Conservation (phyloP, 441 rosid genomes). For the Croton laevigatus region DNA sequence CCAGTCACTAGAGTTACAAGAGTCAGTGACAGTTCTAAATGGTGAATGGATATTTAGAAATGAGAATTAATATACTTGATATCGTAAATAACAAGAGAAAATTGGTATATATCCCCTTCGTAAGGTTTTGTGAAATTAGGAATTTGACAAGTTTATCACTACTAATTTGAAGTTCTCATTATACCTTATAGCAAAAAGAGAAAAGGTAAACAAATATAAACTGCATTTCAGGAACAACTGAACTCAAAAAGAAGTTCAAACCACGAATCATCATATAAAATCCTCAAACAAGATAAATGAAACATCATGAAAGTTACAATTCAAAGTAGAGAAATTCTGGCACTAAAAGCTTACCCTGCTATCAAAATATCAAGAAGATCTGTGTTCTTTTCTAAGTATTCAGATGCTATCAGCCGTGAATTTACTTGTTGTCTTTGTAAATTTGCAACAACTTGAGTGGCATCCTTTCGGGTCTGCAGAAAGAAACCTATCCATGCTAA, state of each 20-base stretch:
- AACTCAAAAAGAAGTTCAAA: neutral
- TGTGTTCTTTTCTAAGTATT: conserved; percentile 69
- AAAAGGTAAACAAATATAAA: neutral
- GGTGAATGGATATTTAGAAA: neutral
- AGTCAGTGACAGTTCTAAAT: too few species aligned
- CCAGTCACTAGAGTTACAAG: too few species aligned
- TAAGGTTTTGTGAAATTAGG: neutral
- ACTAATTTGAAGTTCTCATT: neutral
- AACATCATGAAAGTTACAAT: conserved; percentile 4
- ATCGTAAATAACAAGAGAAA: neutral
- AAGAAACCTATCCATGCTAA: conserved; percentile 16
- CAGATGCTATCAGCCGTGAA: conserved; percentile 83
- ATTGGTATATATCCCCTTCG: neutral
- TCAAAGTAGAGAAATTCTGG: conserved; percentile 9
- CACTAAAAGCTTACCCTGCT: conserved; percentile 55
- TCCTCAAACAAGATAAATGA: neutral
- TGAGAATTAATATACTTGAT: neutral
- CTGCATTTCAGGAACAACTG: neutral
- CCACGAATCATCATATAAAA: conserved; percentile 1
- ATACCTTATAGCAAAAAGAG: neutral
- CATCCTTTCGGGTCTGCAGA: conserved; percentile 90
- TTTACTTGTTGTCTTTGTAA: conserved; percentile 93
- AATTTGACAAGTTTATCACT: neutral
- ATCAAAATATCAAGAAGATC: conserved; percentile 80
- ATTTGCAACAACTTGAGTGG: conserved; percentile 95